Conservation (phyloP, 179 eudicot species). For the Dionaea muscipula region DNA sequence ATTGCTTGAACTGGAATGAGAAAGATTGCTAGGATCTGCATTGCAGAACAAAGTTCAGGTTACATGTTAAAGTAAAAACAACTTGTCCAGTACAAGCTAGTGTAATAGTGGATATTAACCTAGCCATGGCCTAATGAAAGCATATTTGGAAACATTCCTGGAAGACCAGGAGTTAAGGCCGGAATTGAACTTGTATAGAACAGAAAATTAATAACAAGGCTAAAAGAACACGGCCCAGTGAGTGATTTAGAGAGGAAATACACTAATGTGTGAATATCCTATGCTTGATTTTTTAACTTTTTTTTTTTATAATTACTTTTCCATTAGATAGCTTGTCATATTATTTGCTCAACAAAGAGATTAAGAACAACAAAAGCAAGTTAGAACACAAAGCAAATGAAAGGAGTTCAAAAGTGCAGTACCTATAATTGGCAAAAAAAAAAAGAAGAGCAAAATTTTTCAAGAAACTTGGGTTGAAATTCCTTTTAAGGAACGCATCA, state of each 20-base stretch:
- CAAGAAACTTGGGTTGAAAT: too few relatives aligned
- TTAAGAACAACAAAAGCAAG: neutral
- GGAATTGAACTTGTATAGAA: conserved; percentile 24
- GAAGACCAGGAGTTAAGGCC: conserved; percentile 23
- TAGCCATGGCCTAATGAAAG: conserved; percentile 43
- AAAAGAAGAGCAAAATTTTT: too few relatives aligned
- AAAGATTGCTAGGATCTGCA: conserved; percentile 73
- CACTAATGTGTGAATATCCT: too few relatives aligned
- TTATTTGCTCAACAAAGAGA: neutral
- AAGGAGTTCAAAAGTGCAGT: too few relatives aligned
- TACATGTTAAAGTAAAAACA: neutral
- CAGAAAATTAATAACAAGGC: neutral
- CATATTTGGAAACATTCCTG: conserved; percentile 39
- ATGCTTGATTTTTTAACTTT: neutral
- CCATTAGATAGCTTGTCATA: neutral
- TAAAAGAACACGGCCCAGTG: neutral
- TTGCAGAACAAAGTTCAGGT: neutral
- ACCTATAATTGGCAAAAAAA: too few relatives aligned
- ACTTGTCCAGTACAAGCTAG: neutral
- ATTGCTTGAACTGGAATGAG: conserved; percentile 95
- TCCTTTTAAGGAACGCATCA: too few relatives aligned
- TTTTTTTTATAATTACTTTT: neutral
- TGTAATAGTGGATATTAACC: conserved; percentile 20
- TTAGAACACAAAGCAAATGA: too few relatives aligned
- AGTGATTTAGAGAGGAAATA: neutral